Percentiles rank a stretch among this genome's conserved stretches.
Conservation (phyloP, 2,329 filamentous ascomycete species). For the Pseudohalonectria lignicola region DNA sequence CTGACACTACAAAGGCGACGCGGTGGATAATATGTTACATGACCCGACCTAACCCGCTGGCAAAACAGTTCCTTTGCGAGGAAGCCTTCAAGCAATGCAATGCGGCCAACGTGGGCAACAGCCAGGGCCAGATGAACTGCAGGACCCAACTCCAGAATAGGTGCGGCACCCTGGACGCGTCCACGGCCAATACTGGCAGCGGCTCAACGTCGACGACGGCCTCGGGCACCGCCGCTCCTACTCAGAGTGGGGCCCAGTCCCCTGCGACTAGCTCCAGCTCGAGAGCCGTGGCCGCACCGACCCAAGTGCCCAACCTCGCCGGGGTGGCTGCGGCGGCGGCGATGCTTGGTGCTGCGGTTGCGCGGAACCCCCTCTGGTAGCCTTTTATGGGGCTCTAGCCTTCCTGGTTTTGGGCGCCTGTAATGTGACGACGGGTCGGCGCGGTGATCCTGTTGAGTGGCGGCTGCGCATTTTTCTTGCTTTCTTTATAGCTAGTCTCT, state of each 20-base stretch:
- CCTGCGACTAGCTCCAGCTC: conserved; percentile 10
- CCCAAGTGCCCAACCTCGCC: conserved; percentile 22
- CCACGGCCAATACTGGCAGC: conserved; percentile 18
- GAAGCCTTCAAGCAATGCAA: conserved; percentile 38
- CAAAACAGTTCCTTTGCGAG: conserved; percentile 36
- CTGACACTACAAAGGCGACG: too few species aligned
- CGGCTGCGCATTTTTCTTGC: too few species aligned
- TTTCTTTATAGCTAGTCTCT: too few species aligned
- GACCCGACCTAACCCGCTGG: too few species aligned
- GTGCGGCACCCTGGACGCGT: conserved; percentile 33
- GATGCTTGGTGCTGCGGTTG: conserved; percentile 11
- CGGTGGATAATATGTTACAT: too few species aligned
- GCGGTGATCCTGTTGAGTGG: too few species aligned
- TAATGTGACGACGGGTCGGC: too few species aligned
- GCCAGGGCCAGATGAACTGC: conserved; percentile 34
- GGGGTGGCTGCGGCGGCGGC: conserved; percentile 37
- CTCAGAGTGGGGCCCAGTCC: conserved; percentile 6
- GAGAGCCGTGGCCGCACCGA: conserved; percentile 14
- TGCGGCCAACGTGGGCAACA: conserved; percentile 25
- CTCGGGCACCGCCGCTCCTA: conserved; percentile 10
- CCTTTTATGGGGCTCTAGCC: neutral
- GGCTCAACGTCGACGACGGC: conserved; percentile 12
- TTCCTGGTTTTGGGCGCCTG: too few species aligned
- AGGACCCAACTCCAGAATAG: conserved; percentile 31
- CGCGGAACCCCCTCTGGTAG: neutral